phyloP scores from a whole-genome alignment of 257 asterid genomes.

The Galeopsis tetrahit region DNA sequence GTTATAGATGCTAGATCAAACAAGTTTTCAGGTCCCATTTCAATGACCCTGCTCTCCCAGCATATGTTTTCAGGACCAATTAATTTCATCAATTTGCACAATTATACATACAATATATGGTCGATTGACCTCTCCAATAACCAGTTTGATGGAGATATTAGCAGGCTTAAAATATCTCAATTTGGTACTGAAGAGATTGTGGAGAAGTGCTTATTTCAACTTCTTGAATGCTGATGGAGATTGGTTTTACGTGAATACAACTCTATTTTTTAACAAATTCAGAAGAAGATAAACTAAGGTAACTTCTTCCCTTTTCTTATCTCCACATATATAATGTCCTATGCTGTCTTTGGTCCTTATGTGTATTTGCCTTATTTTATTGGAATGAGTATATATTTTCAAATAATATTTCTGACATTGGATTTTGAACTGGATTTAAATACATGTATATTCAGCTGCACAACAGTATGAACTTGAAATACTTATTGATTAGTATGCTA shows the following conservation, averaged over 20 bases:
- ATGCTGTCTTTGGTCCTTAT: too few relatives aligned
- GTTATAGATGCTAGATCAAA: conserved; percentile 38
- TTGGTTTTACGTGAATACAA: too few relatives aligned
- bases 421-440: background rate
- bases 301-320: too few relatives aligned
- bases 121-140: conserved; percentile 38
- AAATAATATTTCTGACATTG: too few relatives aligned
- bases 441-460: background rate
- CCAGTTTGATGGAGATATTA: conserved; percentile 36
- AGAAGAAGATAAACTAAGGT: too few relatives aligned
- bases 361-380: too few relatives aligned
- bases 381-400: background rate
- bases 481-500: too few relatives aligned
- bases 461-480: background rate
- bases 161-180: conserved; percentile 11
- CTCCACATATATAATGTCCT: too few relatives aligned
- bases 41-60: conserved; percentile 26
- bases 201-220: too few relatives aligned
- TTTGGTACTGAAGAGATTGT: background rate
- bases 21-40: conserved; percentile 36
- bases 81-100: conserved; percentile 36
- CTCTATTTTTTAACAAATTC: too few relatives aligned
- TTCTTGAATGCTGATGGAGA: too few relatives aligned
- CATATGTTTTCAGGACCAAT: conserved; percentile 42
- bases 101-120: too few relatives aligned